Conservation (phyloP, 1,284 basidiomycete genomes). For the Microstroma glucosiphilum region DNA sequence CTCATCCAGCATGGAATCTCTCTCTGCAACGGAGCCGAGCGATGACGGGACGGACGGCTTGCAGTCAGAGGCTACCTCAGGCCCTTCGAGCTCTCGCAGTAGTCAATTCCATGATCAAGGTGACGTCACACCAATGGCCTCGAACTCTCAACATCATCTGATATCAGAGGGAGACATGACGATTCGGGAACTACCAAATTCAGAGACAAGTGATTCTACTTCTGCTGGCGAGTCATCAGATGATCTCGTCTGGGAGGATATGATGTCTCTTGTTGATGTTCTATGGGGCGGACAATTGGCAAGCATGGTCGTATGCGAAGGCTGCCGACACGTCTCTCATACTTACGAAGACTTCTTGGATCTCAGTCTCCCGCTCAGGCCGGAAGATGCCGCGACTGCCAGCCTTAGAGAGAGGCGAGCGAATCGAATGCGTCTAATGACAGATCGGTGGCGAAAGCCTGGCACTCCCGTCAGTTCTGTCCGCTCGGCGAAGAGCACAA, state of each 20-base stretch:
- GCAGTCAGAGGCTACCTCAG: too few relatives aligned
- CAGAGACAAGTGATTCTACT: too few relatives aligned
- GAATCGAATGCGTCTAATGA: slow-evolving; percentile 12
- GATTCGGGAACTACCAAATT: too few relatives aligned
- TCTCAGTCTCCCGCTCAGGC: slow-evolving; percentile 52
- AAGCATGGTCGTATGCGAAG: slow-evolving; percentile 84
- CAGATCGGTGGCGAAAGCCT: slow-evolving; percentile 11
- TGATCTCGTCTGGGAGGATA: background rate
- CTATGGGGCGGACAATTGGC: slow-evolving; percentile 81
- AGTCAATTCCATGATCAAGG: too few relatives aligned
- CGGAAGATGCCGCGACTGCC: background rate
- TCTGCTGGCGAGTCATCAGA: background rate
- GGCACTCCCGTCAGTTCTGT: background rate
- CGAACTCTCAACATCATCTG: too few relatives aligned
- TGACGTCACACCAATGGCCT: too few relatives aligned
- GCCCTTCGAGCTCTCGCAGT: too few relatives aligned
- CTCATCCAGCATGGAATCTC: too few relatives aligned
- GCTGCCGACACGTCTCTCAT: slow-evolving; percentile 78
- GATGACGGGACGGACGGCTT: too few relatives aligned
- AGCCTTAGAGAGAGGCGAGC: slow-evolving; percentile 8
- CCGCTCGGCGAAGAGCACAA: background rate
- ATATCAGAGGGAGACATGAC: too few relatives aligned
- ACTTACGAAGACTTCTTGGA: slow-evolving; percentile 91
- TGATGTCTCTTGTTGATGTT: slow-evolving; percentile 67
- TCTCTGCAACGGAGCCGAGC: too few relatives aligned